Conservation (phyloP, 108 stramenopile species). For the Schizochytrium sp. region DNA sequence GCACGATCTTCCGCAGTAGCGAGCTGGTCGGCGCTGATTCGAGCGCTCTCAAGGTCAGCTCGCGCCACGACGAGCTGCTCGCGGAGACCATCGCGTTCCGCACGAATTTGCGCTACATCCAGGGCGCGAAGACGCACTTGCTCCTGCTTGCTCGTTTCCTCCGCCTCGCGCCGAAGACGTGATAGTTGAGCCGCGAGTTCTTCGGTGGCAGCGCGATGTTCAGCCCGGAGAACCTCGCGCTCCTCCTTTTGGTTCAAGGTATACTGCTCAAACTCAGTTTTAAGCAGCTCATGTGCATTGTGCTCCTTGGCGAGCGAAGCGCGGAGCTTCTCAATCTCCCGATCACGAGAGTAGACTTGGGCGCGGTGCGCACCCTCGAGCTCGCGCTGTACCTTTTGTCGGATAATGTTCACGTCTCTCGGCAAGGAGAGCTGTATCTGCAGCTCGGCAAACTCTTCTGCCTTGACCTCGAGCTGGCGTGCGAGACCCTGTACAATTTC, state of each 20-base stretch:
- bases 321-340: neutral
- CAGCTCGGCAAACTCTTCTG: neutral
- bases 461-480: constrained; percentile 1
- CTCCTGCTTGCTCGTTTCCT: neutral
- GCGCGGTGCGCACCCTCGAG: constrained; percentile 4
- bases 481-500: neutral
- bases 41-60: neutral
- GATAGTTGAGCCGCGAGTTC: neutral
- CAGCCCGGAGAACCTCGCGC: neutral
- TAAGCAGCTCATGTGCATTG: neutral
- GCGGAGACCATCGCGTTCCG: neutral
- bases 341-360: neutral
- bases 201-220: neutral
- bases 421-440: neutral
- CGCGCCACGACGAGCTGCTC: neutral
- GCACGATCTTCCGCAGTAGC: neutral
- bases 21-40: neutral
- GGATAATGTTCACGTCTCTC: neutral
- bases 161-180: neutral
- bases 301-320: neutral
- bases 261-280: constrained; percentile 1
- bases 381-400: neutral
- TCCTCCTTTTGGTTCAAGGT: neutral
- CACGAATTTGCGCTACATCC: neutral
- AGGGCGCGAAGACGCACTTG: neutral